A percentile compares a stretch with the other conserved stretches of the same genome.
Conservation (phyloP, 345 rosid genomes). For the Noccaea bulbosa region DNA sequence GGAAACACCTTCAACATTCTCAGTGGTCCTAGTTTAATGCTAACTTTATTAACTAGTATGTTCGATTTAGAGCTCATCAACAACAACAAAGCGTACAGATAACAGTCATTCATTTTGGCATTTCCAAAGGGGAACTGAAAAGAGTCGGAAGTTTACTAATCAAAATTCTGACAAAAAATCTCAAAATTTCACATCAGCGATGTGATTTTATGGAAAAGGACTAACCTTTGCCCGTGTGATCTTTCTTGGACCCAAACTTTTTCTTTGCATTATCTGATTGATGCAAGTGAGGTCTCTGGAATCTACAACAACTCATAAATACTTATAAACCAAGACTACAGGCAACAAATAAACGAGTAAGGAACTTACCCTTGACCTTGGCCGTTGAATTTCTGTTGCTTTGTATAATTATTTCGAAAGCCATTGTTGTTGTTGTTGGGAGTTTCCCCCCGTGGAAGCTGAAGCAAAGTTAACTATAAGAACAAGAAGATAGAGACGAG, state of each 20-base stretch:
- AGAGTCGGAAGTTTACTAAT: not conserved
- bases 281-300: conserved; percentile 57
- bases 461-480: conserved; percentile 15
- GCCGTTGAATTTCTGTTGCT: conserved; percentile 45
- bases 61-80: not conserved
- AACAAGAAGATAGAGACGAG: not conserved
- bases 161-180: not conserved
- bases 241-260: conserved; percentile 51
- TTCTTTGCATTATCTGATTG: conserved; percentile 53
- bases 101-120: not conserved
- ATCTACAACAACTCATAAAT: conserved; percentile 48
- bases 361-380: conserved; percentile 52
- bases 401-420: conserved; percentile 47
- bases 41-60: not conserved
- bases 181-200: not conserved
- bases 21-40: not conserved
- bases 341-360: conserved; percentile 1
- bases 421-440: conserved; percentile 26
- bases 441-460: conserved; percentile 47
- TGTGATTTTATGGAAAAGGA: conserved; percentile 14
- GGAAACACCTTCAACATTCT: not conserved
- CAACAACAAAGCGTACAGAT: not conserved
- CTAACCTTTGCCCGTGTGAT: conserved; percentile 58
- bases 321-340: conserved; percentile 30
- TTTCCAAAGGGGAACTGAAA: not conserved